Percentiles rank a stretch among this genome's conserved stretches.
phyloP scores from a whole-genome alignment of 2,329 filamentous ascomycete genomes.

The Pseudogymnoascus sp. region DNA sequence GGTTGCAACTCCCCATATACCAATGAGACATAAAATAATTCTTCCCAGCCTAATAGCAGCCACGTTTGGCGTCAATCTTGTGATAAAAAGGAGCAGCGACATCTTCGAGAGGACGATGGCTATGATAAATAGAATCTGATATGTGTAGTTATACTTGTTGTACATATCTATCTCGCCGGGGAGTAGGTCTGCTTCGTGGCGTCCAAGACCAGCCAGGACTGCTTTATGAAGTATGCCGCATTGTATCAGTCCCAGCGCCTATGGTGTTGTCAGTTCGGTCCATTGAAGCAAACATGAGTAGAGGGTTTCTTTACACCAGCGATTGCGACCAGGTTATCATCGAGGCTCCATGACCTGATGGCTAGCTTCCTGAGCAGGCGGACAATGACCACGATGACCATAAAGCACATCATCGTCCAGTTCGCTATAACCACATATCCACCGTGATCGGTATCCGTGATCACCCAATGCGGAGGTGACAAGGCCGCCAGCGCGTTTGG shows the following conservation, averaged over 20 bases:
- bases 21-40: slow-evolving; percentile 15
- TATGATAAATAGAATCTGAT: slow-evolving; percentile 25
- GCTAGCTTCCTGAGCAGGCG: neutral
- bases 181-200: slow-evolving; percentile 24
- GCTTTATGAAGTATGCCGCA: slow-evolving; percentile 11
- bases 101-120: slow-evolving; percentile 24
- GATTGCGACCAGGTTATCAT: neutral
- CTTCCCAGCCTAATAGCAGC: slow-evolving; percentile 17
- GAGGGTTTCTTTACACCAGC: neutral
- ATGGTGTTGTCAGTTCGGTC: neutral
- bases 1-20: slow-evolving; percentile 20
- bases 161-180: neutral
- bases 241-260: slow-evolving; percentile 2
- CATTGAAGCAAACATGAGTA: neutral
- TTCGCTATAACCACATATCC: slow-evolving; percentile 5
- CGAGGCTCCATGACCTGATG: slow-evolving; percentile 7
- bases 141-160: slow-evolving; percentile 23
- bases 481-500: slow-evolving; percentile 3
- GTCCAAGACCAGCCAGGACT: slow-evolving; percentile 22
- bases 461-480: slow-evolving; percentile 2
- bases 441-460: neutral
- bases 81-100: slow-evolving; percentile 22
- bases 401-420: slow-evolving; percentile 8
- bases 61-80: slow-evolving; percentile 18
- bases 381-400: neutral